phyloP scores from a whole-genome alignment of 2,329 filamentous ascomycete species.

The Paecilomyces variotii region DNA sequence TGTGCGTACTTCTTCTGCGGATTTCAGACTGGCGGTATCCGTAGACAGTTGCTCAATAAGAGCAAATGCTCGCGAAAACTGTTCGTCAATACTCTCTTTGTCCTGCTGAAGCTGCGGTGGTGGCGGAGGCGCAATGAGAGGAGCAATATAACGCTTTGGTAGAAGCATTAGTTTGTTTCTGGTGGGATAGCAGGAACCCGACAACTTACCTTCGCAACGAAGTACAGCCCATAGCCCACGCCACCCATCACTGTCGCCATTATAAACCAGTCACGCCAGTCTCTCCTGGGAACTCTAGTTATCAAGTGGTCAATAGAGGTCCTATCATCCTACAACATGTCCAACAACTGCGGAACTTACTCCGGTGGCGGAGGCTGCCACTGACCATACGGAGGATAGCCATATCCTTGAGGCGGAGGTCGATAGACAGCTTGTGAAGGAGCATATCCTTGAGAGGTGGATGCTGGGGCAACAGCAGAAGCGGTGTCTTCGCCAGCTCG shows the following conservation, averaged over 20 bases:
- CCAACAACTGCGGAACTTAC: constrained; percentile 24
- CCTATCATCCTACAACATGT: neutral
- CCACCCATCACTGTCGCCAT: constrained; percentile 94
- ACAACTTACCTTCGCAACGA: constrained; percentile 65
- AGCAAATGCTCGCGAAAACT: constrained; percentile 85
- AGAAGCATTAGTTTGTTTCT: constrained; percentile 8
- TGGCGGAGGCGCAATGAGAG: constrained; percentile 85
- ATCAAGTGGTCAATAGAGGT: neutral
- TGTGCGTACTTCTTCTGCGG: constrained; percentile 74
- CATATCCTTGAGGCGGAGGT: constrained; percentile 38
- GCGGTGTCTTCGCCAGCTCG: constrained; percentile 58
- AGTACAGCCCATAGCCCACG: constrained; percentile 80
- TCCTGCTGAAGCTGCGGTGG: constrained; percentile 90
- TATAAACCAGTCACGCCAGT: constrained; percentile 99
- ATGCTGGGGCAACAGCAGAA: constrained; percentile 36
- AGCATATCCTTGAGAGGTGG: constrained; percentile 42
- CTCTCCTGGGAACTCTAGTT: constrained; percentile 59
- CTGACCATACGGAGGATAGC: constrained; percentile 45
- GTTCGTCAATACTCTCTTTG: constrained; percentile 84
- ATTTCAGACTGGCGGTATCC: constrained; percentile 83
- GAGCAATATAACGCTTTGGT: constrained; percentile 73
- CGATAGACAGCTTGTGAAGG: constrained; percentile 32
- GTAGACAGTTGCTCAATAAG: constrained; percentile 86
- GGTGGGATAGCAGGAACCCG: neutral
- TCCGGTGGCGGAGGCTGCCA: constrained; percentile 48